phyloP scores from a whole-genome alignment of 257 asterid species.

The Ilex aquifolium region DNA sequence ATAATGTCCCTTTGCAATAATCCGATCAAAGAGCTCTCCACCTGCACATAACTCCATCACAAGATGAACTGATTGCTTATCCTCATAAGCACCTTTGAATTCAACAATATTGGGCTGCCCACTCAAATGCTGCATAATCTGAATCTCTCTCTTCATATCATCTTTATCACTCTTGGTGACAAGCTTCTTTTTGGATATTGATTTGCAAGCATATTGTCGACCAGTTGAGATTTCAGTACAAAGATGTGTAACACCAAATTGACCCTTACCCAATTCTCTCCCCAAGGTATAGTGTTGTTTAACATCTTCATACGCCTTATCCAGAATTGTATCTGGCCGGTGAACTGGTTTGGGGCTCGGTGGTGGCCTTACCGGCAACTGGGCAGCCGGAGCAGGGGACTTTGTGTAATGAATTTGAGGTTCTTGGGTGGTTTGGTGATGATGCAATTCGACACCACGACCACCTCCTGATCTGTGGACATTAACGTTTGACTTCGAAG shows the following conservation, averaged over 20 bases:
- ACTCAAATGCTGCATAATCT: slow-evolving; percentile 79
- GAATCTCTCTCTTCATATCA: slow-evolving; percentile 77
- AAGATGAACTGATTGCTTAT: slow-evolving; percentile 55
- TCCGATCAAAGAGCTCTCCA: slow-evolving; percentile 81
- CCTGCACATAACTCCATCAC: slow-evolving; percentile 84
- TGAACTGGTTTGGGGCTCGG: slow-evolving; percentile 31
- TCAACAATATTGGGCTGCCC: slow-evolving; percentile 80
- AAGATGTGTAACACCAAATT: slow-evolving; percentile 66
- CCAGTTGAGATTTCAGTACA: slow-evolving; percentile 50
- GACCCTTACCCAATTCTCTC: slow-evolving; percentile 69
- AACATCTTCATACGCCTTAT: slow-evolving; percentile 58
- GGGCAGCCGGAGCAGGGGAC: slow-evolving; percentile 54
- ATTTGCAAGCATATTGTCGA: slow-evolving; percentile 62
- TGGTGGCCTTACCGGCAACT: slow-evolving; percentile 24
- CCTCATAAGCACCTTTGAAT: slow-evolving; percentile 78
- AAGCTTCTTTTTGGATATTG: slow-evolving; percentile 67
- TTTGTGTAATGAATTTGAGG: slow-evolving; percentile 40
- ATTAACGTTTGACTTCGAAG: neutral
- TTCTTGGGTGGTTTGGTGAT: slow-evolving; percentile 25
- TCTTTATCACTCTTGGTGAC: slow-evolving; percentile 57
- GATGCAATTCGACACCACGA: slow-evolving; percentile 18
- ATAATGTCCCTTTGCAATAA: slow-evolving; percentile 66
- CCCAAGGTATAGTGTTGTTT: slow-evolving; percentile 46
- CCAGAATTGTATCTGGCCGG: slow-evolving; percentile 46
- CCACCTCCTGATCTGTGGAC: neutral